Conservation (phyloP, 2,329 filamentous ascomycete genomes). For the Aspergillus quadrilineatus region DNA sequence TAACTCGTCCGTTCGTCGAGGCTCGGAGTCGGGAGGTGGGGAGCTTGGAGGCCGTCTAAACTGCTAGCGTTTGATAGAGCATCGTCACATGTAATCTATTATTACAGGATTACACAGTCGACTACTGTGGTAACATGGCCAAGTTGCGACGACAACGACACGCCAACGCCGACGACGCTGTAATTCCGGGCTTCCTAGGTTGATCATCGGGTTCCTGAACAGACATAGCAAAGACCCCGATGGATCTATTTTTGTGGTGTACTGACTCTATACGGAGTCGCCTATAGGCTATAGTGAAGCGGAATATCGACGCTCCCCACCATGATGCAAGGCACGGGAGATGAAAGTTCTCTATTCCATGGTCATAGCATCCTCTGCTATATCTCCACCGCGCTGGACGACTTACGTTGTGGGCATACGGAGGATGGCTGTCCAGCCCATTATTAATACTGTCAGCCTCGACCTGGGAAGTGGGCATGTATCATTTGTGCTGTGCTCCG, state of each 20-base stretch:
- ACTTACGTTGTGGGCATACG: not conserved
- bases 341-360: conserved; percentile 6
- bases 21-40: conserved; percentile 25
- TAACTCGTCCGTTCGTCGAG: conserved; percentile 18
- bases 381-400: not conserved
- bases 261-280: no score
- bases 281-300: not conserved
- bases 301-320: conserved; percentile 1
- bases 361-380: conserved; percentile 3
- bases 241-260: not conserved
- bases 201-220: not conserved
- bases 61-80: conserved; percentile 4
- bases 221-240: not conserved
- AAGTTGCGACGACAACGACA: not conserved
- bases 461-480: not conserved
- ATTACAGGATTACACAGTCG: not conserved
- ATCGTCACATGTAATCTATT: conserved; percentile 1
- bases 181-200: not conserved
- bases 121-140: not conserved
- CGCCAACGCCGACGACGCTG: no score
- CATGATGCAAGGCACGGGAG: conserved; percentile 8
- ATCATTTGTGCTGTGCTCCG: not conserved
- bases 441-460: not conserved
- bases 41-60: conserved; percentile 14
- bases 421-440: not conserved